Evolutionary conservation across 2,329 filamentous ascomycete species (phyloP).

Genomic region (Karstenula rhodostoma): DNA sequence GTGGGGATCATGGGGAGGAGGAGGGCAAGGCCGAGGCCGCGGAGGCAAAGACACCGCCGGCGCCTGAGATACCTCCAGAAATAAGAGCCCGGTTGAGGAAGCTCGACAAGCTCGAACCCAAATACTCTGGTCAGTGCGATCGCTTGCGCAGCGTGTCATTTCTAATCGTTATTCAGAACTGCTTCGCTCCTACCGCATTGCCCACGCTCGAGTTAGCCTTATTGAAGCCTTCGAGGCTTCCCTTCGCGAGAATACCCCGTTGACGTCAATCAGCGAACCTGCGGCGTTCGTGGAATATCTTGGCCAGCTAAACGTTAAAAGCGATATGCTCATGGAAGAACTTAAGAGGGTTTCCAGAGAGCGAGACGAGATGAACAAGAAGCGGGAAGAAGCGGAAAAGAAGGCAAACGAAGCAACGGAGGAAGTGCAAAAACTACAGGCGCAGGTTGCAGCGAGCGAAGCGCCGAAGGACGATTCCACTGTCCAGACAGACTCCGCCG

Average conservation of each 20-base stretch:
- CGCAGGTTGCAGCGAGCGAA: conserved; percentile 27
- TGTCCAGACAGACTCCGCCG: conserved; percentile 34
- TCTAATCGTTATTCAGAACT: conserved; percentile 68
- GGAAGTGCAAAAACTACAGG: conserved; percentile 67
- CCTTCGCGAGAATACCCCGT: conserved; percentile 88
- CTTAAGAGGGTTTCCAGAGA: conserved; percentile 86
- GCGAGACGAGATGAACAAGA: conserved; percentile 80
- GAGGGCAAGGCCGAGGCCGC: conserved; percentile 38
- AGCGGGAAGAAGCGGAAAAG: conserved; percentile 73
- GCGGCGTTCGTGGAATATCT: conserved; percentile 88
- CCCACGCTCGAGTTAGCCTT: conserved; percentile 82
- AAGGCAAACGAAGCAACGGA: conserved; percentile 68
- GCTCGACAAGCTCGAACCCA: conserved; percentile 87
- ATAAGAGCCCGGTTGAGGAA: conserved; percentile 79
- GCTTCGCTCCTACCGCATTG: conserved; percentile 88
- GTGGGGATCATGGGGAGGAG: conserved; percentile 41
- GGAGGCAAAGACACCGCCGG: conserved; percentile 34
- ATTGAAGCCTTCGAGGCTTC: conserved; percentile 95
- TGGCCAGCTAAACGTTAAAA: conserved; percentile 82
- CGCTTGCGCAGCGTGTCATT: conserved; percentile 3
- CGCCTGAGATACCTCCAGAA: conserved; percentile 74
- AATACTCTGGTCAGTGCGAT: conserved; percentile 74
- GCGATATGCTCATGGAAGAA: conserved; percentile 93
- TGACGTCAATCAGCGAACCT: conserved; percentile 87
- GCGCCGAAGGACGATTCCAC: conserved; percentile 37